Base-by-base conservation (phyloP, 495 filamentous ascomycete genomes). In the Viridothelium virens region DNA sequence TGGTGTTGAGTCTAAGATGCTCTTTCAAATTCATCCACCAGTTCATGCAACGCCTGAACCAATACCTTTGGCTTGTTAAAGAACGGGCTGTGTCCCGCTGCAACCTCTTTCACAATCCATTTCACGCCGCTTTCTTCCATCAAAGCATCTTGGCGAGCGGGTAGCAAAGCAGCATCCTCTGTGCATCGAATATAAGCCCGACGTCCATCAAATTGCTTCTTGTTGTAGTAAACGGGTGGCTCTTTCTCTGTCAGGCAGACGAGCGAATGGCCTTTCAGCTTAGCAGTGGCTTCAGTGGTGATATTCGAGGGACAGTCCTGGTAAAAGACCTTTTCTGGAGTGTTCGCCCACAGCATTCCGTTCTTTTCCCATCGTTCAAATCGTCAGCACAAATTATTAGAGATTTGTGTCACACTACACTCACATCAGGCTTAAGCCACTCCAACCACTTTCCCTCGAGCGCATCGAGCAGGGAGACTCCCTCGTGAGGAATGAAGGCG, bases 31-130 rank as follows among this genome's bases (percentile, higher is more conserved):
- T 59, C 53, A 33, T 10, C 31, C 53, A 34, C 53, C 31, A 59
- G 53, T 36, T 59, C 53, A 7, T 59, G 7, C 53, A 59, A 59
- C 31, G 53, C 53, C 25, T 59, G 53, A 9, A 59, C 53, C 31
- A 66, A 31, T 46, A 38, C 41, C 16, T 56, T 44, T 37, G 69
- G 69, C 56, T 68, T 39, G 59, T 66, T 70, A 25, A 70, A 36
- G 64, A 68, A 70, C 44, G 69, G 63, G 46, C 50, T 69, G 34
- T 71, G 69, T 36, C 69, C 47, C 36, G 69, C 62, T 12, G 59
- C 38, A 65, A 71, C 37, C 11, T 61, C 48, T 34, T 64, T 38
- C 0, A 69, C 53, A 63, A 64, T 59, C 69, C 67, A 69, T 37
- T 61, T n/a, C 18, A 69, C 69, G 11, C 65, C 64, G 48, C 67